Base-by-base conservation (phyloP, 352 stramenopile genomes). In the Pythium apleroticum region DNA sequence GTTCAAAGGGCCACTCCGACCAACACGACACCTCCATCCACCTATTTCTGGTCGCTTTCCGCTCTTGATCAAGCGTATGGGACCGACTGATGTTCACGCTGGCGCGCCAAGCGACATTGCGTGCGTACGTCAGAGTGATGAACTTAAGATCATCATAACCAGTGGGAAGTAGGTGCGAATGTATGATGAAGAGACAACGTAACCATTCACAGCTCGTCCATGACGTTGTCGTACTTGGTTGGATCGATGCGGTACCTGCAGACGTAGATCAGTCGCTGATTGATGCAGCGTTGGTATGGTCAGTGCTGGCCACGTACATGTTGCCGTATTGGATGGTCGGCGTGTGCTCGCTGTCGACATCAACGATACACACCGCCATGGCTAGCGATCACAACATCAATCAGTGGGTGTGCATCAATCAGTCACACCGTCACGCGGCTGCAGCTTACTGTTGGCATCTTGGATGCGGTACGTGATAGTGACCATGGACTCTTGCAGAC, bases 311-410 rank as follows among this genome's bases (percentile, higher is more conserved):
- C 30, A 74, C 76, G 28, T 70, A 93, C 84, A 93, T 93, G 71
- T 93, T 91, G 62, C 84, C 84, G 59, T 89, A 93, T 66, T 93
- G 84, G 46, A 91, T 84, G 10, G 82, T 91, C 12, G 84, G 84
- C 17, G 84, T 84, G 71, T 93, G 84, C 55, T 93, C 80, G 69
- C 77, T 90, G 71, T 93, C 84, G 35, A 93, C 84, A 60, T 93
- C 84, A 28, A 93, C 82, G 43, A 93, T 93, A 43, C 82, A 91
- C 39, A 93, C 84, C 4, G 80, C 82, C 84, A 93, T 93, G 4
- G 84, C 84, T 93, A 68, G 7, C 48, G 48, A 64, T 57, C 27
- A 59, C 20, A 10, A 48, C 43, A 59, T 17, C 19, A 58, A 15
- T 19, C 19, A 54, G 28, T 12, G 30, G 45, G 30, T 33, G 8